phyloP scores from a whole-genome alignment of 2,329 filamentous ascomycete genomes.

The Cercospora sp. region DNA sequence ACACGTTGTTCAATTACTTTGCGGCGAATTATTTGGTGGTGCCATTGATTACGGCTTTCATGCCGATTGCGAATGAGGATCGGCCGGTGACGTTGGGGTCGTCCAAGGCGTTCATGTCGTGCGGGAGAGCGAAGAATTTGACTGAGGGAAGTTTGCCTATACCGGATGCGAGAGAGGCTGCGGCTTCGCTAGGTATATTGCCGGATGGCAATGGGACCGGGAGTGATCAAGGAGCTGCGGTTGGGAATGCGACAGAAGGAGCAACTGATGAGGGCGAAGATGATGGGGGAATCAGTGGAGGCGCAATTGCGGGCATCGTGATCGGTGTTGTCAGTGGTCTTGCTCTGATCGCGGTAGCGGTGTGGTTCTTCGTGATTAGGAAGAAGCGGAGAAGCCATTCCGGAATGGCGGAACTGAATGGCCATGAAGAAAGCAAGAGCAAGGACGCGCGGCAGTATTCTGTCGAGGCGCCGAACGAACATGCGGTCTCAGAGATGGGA shows the following conservation, averaged over 20 bases:
- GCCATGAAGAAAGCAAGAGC: not conserved
- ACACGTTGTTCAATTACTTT: constrained; percentile 8
- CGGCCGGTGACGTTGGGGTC: constrained; percentile 13
- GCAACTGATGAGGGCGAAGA: not conserved
- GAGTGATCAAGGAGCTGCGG: not conserved
- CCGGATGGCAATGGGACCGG: not conserved
- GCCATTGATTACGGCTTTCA: constrained; percentile 21
- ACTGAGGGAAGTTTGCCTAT: constrained; percentile 13
- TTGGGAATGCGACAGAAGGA: not conserved
- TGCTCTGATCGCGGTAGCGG: constrained; percentile 5
- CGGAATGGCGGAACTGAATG: not conserved
- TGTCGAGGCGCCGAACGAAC: constrained; percentile 13
- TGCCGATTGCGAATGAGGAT: constrained; percentile 19
- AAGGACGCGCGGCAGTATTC: not conserved
- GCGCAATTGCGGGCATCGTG: constrained; percentile 16
- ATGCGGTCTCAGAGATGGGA: constrained; percentile 16
- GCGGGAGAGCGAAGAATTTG: constrained; percentile 15
- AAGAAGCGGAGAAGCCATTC: constrained; percentile 7
- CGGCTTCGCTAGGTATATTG: constrained; percentile 1
- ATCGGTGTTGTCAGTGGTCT: constrained; percentile 12
- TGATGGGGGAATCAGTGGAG: constrained; percentile 1
- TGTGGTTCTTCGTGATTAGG: constrained; percentile 14
- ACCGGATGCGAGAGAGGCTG: not conserved
- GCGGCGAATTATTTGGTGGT: constrained; percentile 15
- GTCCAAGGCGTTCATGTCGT: constrained; percentile 19